Base-by-base conservation (phyloP, 2,329 filamentous ascomycete genomes). In the Sporothrix globosa region DNA sequence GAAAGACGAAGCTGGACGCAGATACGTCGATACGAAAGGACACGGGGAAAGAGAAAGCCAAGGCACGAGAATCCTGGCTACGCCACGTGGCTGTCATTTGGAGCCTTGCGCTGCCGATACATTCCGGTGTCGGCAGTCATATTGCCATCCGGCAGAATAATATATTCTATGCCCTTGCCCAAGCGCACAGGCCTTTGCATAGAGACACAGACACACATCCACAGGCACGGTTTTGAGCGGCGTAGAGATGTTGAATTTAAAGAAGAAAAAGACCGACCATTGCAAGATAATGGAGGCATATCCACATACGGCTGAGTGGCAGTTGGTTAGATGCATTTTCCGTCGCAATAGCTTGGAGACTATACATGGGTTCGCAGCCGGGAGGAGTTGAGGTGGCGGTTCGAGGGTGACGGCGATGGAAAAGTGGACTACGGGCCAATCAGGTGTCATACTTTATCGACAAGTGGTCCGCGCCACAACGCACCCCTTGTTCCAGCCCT, bases 371-470 rank as follows among this genome's bases (percentile, higher is more conserved):
- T 41, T 17, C 56, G 56, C 17, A 41, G 56, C 9, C 19, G 30
- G 34, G 56, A 60, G 9, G 30, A 58, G 56, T 39, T 21, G 34
- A 60, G 9, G 46, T 21, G 56, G 24, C 34, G 39, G 39, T 14
- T 44, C 19, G n/a, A 41, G 19, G 19, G 19, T 41, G 27, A 19
- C 1, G 13, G 50, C 7, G 3, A 34, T 9, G 34, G 34, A 34
- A n/a, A 48, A 9, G n/a, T 14, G 19, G 24, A 14, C 1, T 44
- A 9, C 4, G 39, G 39, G 48, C 68, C 68, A 69, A 69, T 69
- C 58, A 69, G 34, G 48, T 69, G 48, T 65, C 68, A 65, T 69
- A 56, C 68, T 60, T 69, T 69, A 5, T 54, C 58, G 48, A 46
- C 46, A 50, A 52, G 46, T 50, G 61, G 61, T n/a, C n/a, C n/a